Evolutionary conservation across 768 basidiomycete species (phyloP).

Genomic region (Tulasnella sp.): DNA sequence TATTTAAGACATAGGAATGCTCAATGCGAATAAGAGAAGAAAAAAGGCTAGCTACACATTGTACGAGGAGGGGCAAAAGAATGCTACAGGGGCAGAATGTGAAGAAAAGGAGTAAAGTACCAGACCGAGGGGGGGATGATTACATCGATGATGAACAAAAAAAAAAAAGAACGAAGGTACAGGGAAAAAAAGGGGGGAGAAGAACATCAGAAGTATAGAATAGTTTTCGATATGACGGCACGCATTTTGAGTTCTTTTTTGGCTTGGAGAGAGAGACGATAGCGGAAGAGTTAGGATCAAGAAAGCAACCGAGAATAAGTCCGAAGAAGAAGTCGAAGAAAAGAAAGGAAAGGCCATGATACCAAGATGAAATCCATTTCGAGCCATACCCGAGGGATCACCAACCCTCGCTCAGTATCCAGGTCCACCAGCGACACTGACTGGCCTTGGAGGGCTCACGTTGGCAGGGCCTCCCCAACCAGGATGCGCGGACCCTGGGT

Average conservation of each 20-base stretch:
- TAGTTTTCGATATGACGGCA: neutral
- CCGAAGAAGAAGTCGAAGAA: neutral
- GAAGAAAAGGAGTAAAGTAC: constrained; percentile 3
- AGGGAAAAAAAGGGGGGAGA: neutral
- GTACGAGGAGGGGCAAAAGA: neutral
- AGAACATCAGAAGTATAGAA: neutral
- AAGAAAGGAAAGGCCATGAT: neutral
- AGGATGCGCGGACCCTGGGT: neutral
- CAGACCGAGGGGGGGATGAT: neutral
- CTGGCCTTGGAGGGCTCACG: neutral
- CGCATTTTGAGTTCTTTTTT: neutral
- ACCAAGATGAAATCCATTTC: neutral
- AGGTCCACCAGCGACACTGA: neutral
- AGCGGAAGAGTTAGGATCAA: neutral
- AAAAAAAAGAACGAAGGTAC: neutral
- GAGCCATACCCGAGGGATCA: too few species aligned
- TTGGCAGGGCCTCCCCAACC: neutral
- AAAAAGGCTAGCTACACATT: neutral
- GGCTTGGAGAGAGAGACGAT: neutral
- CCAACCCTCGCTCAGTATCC: neutral
- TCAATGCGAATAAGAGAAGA: neutral
- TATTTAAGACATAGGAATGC: too few species aligned
- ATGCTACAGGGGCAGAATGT: constrained; percentile 2
- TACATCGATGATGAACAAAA: neutral
- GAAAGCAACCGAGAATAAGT: neutral